These are phyloP conservation scores for Laguncularia racemosa DNA, from an alignment of 345 rosid species.

Conservation along the genomic window DNA sequence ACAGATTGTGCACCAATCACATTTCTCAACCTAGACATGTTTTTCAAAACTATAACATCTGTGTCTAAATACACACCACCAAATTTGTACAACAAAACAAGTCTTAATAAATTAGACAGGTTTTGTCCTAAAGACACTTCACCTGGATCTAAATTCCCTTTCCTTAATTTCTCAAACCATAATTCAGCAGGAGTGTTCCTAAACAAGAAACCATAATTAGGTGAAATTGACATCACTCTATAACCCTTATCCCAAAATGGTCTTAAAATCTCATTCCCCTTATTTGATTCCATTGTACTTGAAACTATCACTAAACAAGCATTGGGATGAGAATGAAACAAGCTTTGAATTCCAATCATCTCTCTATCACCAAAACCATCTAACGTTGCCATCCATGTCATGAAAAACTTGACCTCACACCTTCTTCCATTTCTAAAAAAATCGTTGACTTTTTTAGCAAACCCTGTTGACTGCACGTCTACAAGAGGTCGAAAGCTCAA, in stretches of 20 bases:
- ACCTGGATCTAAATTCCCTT: conserved; percentile 64
- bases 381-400: conserved; percentile 84
- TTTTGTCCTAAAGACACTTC: conserved; percentile 81
- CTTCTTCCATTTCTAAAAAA: conserved; percentile 36
- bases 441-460: conserved; percentile 29
- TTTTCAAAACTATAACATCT: conserved; percentile 52
- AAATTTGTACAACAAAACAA: conserved; percentile 65
- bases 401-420: conserved; percentile 68
- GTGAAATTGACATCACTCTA: conserved; percentile 37
- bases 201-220: conserved; percentile 59
- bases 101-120: conserved; percentile 72
- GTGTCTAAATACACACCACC: conserved; percentile 85
- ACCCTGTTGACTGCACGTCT: conserved; percentile 20
- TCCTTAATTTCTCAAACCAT: conserved; percentile 52
- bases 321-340: conserved; percentile 54
- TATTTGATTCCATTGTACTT: conserved; percentile 49
- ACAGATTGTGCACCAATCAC: conserved; percentile 74
- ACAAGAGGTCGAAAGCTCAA: conserved; percentile 13
- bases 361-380: conserved; percentile 63
- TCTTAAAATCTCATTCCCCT: conserved; percentile 37
- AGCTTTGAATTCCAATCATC: conserved; percentile 44
- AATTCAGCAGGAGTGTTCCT: conserved; percentile 51
- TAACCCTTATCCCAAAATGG: conserved; percentile 50
- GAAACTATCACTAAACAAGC: conserved; percentile 75
- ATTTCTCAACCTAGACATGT: conserved; percentile 44